Base-by-base conservation (phyloP, 192 early-diverging fungal species). In the Coemansia sp. region DNA sequence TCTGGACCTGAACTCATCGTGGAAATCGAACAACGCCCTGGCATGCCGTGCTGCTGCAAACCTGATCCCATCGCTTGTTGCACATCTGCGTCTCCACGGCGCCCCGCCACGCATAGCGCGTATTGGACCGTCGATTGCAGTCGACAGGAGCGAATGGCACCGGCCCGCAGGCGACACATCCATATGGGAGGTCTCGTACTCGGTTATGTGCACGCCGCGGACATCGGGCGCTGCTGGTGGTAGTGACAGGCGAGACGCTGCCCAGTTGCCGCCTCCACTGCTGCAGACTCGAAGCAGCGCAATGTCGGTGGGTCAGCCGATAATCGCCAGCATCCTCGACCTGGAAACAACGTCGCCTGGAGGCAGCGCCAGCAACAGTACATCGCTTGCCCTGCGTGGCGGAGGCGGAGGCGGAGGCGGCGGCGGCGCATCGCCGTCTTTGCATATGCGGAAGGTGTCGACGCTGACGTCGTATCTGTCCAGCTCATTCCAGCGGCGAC, bases 21-120 rank as follows among this genome's bases (percentile, higher is more conserved):
- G 79, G 79, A 45, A 57, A 15, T 63, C 74, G 6, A 63, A 70
- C 56, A 75, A 73, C 50, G 71, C 65, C 9, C 34, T 73, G 53
- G 79, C 79, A 1, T 76, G 74, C 29, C 61, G 70, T 2, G 79
- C 79, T 0, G 70, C 70, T 0, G 74, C 54, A 2, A 72, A 82
- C 34, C 71, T 82, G 65, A 73, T 82, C 15, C 74, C 79, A 2
- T 64, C 79, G 14, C 71, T 82, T 19, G 73, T 82, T 5, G 79
- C 74, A 9, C 56, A 76, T 34, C 62, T 82, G 67, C 70, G 79
- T 10, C 45, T 76, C 46, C 61, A 59, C 22, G 74, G 79, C 0
- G 74, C 74, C 8, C 79, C 79, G 42, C 79, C 79, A 6, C 59
- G 79, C 34, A 40, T 76, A 23, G 79, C 71, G 19, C 70, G 79